Percentiles rank a stretch among this genome's conserved stretches.
These are phyloP conservation scores for Eucalyptus sp. DNA, from an alignment of 345 rosid genomes.

Conservation along the genomic window DNA sequence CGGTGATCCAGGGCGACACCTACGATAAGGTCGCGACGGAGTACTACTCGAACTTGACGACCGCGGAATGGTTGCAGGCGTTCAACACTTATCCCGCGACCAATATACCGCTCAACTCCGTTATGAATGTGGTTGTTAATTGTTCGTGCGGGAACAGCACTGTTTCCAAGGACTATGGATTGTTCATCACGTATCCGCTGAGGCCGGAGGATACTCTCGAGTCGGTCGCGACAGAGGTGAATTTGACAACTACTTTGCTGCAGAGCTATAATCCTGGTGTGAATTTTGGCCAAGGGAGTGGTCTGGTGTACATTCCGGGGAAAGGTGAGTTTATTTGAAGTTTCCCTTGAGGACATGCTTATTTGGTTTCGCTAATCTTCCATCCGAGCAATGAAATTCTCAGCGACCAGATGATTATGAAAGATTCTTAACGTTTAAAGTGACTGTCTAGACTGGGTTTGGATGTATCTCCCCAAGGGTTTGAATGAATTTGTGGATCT, in stretches of 20 bases:
- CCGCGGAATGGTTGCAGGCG: conserved; percentile 6
- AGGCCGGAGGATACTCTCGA: conserved; percentile 35
- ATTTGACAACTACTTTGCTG: conserved; percentile 24
- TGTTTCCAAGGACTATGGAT: conserved; percentile 40
- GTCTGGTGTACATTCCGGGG: conserved; percentile 59
- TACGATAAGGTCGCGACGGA: conserved; percentile 7
- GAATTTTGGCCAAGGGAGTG: conserved; percentile 51
- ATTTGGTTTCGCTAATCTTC: not conserved
- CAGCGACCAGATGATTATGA: not conserved
- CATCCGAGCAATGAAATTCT: not conserved
- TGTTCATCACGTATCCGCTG: conserved; percentile 66
- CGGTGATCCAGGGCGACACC: conserved; percentile 6
- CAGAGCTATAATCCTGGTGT: conserved; percentile 44
- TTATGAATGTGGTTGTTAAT: conserved; percentile 51
- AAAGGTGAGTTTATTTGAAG: conserved; percentile 23
- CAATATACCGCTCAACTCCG: conserved; percentile 26
- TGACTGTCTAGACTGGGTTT: not conserved
- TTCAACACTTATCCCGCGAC: conserved; percentile 11
- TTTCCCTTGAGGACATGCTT: not conserved
- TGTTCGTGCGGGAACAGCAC: conserved; percentile 57
- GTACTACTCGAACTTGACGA: conserved; percentile 40
- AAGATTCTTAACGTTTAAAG: not conserved
- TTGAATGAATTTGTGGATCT: not conserved
- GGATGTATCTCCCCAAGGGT: not conserved
- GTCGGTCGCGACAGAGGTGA: conserved; percentile 16